Conservation (phyloP, 73 alveolate genomes). For the Paramecium sonneborni region DNA sequence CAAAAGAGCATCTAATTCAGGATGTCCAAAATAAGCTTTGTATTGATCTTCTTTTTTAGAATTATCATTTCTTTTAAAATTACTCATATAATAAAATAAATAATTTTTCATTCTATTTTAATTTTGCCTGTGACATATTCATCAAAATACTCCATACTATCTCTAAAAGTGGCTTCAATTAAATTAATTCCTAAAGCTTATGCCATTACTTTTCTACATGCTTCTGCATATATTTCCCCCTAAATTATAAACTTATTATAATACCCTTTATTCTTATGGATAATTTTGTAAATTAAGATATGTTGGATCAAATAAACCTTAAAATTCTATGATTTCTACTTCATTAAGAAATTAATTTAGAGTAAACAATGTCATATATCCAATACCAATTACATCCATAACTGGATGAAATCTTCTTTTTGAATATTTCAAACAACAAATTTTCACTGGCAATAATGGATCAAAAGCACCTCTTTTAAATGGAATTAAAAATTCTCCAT, state of each 20-base stretch:
- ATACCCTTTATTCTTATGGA: slow-evolving; percentile 31
- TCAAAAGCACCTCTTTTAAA: slow-evolving; percentile 95
- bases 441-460: slow-evolving; percentile 82
- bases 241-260: not conserved
- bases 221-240: slow-evolving; percentile 61
- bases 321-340: slow-evolving; percentile 55
- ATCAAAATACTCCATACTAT: not conserved
- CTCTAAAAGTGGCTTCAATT: slow-evolving; percentile 53
- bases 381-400: slow-evolving; percentile 9
- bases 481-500: slow-evolving; percentile 75
- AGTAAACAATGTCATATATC: not conserved
- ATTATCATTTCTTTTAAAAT: slow-evolving; percentile 39
- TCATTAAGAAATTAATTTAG: not conserved
- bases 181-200: not conserved
- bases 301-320: slow-evolving; percentile 50
- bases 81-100: not conserved
- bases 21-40: slow-evolving; percentile 47
- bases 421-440: slow-evolving; percentile 73
- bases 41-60: slow-evolving; percentile 22
- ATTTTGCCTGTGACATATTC: not conserved
- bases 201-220: not conserved
- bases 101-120: not conserved
- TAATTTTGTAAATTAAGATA: not conserved
- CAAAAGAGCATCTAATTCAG: slow-evolving; percentile 34
- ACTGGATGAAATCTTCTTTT: slow-evolving; percentile 54